Base-by-base conservation (phyloP, 495 filamentous ascomycete genomes). In the Xylaria castorea region DNA sequence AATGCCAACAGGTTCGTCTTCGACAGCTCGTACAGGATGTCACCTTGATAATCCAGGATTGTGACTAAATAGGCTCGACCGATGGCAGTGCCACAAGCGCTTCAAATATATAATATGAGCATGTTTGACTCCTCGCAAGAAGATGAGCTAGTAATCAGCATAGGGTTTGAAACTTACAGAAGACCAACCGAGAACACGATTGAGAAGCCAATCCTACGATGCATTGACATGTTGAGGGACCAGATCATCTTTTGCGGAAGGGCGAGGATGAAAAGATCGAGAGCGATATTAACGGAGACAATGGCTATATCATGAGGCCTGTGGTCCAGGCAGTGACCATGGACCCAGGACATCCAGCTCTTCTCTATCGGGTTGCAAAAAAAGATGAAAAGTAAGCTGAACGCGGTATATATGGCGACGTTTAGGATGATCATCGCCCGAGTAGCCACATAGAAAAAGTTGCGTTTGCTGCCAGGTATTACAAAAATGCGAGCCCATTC, bases 371-470 rank as follows among this genome's bases (percentile, higher is more conserved):
- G 86, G 0, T 61, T 73, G 69, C 87, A 88, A 46, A 82, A 78
- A 38, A 87, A 82, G 5, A 82, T 76, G 0, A 76, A 76, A 3
- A 81, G 75, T 27, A 88, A 46, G 16, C 42, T 60, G 8, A 86
- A 69, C 38, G 80, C 84, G 3, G 79, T 72, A 20, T 84, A 36
- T 2, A 75, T 71, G 32, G 85, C 80, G 5, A 82, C 70, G n/a
- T 75, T 66, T 44, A 77, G 82, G 20, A 76, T 72, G 11, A 77
- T 65, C 11, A 58, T 8, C 1, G 14, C 55, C 25, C 30, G 55
- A 18, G 6, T 30, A 5, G 30, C 30, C 11, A 51, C 75, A 58
- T 63, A 80, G 68, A 76, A 75, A 5, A 22, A 7, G 40, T 75
- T 71, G 30, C 6, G 72, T 51, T 7, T 20, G 61, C 32, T 38